Evolutionary conservation across 1,139 yeast species (phyloP).

Genomic region (Diutina sp.): DNA sequence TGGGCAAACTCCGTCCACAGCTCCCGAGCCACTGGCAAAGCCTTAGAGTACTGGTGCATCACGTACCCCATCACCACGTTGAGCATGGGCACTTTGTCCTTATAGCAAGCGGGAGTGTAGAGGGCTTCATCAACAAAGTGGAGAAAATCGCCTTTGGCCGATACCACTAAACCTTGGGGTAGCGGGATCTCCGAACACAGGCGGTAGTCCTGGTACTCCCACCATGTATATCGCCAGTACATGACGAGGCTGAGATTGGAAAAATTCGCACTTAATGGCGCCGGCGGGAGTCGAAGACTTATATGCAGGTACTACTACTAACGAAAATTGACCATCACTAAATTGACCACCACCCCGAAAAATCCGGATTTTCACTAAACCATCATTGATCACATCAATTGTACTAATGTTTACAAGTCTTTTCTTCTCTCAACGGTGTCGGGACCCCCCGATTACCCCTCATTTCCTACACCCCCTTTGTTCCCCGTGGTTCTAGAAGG

Average conservation of each 20-base stretch:
- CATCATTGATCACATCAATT: no score
- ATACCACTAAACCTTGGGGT: slow-evolving; percentile 22
- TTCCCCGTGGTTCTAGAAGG: background rate
- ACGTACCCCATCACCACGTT: slow-evolving; percentile 26
- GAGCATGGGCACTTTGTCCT: slow-evolving; percentile 26
- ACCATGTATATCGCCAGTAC: slow-evolving; percentile 24
- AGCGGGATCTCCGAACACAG: slow-evolving; percentile 20
- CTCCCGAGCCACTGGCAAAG: slow-evolving; percentile 24
- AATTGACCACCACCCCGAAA: no score
- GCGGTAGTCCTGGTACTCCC: slow-evolving; percentile 14
- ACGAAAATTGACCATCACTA: no score
- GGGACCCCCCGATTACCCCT: background rate
- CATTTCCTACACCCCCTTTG: background rate
- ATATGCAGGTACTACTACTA: background rate
- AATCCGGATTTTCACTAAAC: no score
- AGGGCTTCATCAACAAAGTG: slow-evolving; percentile 13
- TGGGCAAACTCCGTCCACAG: slow-evolving; percentile 30
- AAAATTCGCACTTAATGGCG: background rate
- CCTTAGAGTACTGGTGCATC: slow-evolving; percentile 13
- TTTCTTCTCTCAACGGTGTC: background rate
- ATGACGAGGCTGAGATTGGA: slow-evolving; percentile 8
- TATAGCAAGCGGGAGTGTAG: slow-evolving; percentile 26
- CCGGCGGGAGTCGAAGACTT: background rate
- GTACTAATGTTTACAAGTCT: no score
- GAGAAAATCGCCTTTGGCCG: slow-evolving; percentile 13